phyloP scores from a whole-genome alignment of 768 basidiomycete genomes.

The Cytidiella melzeri region DNA sequence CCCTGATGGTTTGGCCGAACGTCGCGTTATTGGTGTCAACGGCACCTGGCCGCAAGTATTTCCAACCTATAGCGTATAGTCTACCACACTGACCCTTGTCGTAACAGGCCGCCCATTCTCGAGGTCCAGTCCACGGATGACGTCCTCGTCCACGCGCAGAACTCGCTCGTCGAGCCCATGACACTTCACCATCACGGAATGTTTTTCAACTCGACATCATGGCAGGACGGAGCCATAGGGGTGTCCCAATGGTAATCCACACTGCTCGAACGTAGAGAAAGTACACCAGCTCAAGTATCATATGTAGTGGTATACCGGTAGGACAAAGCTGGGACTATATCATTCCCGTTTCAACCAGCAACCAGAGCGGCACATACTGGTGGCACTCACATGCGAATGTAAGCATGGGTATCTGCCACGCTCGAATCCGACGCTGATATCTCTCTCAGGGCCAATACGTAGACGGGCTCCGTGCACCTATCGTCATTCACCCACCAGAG shows the following conservation, averaged over 20 bases:
- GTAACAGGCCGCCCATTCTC: slow-evolving; percentile 70
- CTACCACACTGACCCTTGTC: not conserved
- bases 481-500: slow-evolving; percentile 65
- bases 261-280: too few relatives aligned
- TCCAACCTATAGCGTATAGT: not conserved
- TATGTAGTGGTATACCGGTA: slow-evolving; percentile 71
- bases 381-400: slow-evolving; percentile 62
- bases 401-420: slow-evolving; percentile 18
- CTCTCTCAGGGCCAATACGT: slow-evolving; percentile 72
- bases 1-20: slow-evolving; percentile 76
- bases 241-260: slow-evolving; percentile 84
- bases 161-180: slow-evolving; percentile 60
- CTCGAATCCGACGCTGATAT: not conserved
- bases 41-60: slow-evolving; percentile 84
- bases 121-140: slow-evolving; percentile 66
- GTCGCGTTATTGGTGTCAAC: slow-evolving; percentile 84
- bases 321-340: slow-evolving; percentile 68
- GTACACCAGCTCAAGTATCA: too few relatives aligned
- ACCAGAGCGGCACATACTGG: slow-evolving; percentile 81
- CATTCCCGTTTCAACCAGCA: slow-evolving; percentile 61
- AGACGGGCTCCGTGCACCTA: slow-evolving; percentile 86
- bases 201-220: slow-evolving; percentile 83
- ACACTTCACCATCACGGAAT: slow-evolving; percentile 92
- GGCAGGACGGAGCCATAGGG: slow-evolving; percentile 84
- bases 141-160: slow-evolving; percentile 68